Conservation (phyloP, 2,329 filamentous ascomycete species). For the Ascocoryne sarcoides region DNA sequence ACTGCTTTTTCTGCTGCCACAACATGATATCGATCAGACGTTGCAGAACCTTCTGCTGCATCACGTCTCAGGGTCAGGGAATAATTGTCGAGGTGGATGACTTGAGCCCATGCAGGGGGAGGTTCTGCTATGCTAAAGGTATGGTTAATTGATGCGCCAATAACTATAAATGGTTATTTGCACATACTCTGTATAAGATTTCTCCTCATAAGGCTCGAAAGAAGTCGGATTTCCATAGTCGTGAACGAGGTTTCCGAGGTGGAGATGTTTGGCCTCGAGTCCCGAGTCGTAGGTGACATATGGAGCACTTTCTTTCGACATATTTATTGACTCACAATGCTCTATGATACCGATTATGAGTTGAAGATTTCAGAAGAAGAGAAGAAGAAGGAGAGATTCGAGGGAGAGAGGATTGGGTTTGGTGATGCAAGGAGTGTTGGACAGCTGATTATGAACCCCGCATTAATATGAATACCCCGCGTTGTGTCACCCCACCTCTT, state of each 20-base stretch:
- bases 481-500: too few relatives aligned
- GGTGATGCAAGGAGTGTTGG: too few relatives aligned
- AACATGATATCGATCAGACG: conserved; percentile 11
- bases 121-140: conserved; percentile 10
- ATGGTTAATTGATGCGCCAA: background rate
- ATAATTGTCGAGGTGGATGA: conserved; percentile 13
- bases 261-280: conserved; percentile 14
- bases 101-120: conserved; percentile 14
- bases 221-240: conserved; percentile 13
- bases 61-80: conserved; percentile 17
- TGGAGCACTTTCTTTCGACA: conserved; percentile 6
- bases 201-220: conserved; percentile 17
- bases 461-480: too few relatives aligned
- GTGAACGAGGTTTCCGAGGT: conserved; percentile 20
- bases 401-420: too few relatives aligned
- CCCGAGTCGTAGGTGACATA: conserved; percentile 18
- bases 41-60: too few relatives aligned
- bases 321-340: too few relatives aligned
- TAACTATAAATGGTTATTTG: background rate
- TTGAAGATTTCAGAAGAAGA: too few relatives aligned
- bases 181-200: conserved; percentile 17
- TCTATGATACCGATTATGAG: too few relatives aligned
- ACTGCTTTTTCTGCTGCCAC: conserved; percentile 17
- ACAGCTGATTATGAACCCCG: too few relatives aligned
- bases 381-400: too few relatives aligned